These are phyloP conservation scores for Ophioceras dolichostomum DNA, from an alignment of 2,329 filamentous ascomycete species.

Conservation along the genomic window DNA sequence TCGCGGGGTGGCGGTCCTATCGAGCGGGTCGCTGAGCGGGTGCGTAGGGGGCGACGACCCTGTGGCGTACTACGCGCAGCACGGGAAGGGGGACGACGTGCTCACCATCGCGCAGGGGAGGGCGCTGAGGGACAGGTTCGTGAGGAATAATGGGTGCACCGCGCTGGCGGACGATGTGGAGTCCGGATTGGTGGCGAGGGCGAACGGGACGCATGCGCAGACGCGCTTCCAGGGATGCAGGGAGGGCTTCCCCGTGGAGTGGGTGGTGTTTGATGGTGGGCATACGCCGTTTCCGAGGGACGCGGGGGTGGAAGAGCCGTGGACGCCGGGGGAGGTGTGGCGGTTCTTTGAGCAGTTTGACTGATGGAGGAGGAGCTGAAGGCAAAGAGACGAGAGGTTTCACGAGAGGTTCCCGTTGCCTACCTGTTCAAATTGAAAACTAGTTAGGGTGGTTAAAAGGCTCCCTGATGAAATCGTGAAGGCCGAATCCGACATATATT, in stretches of 20 bases:
- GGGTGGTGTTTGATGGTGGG: constrained; percentile 18
- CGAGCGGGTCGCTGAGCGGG: constrained; percentile 1
- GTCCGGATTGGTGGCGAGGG: not conserved
- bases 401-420: too few relatives aligned
- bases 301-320: constrained; percentile 14
- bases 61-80: not conserved
- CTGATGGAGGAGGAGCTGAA: too few relatives aligned
- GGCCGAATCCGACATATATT: too few relatives aligned
- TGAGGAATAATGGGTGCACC: constrained; percentile 22
- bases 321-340: not conserved
- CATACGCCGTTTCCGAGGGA: constrained; percentile 8
- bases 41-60: constrained; percentile 1
- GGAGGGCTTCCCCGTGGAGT: constrained; percentile 18
- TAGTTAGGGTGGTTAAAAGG: too few relatives aligned
- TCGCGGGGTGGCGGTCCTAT: constrained; percentile 18
- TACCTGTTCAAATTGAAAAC: too few relatives aligned
- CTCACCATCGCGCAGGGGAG: constrained; percentile 18
- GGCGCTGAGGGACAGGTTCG: constrained; percentile 21
- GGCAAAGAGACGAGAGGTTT: too few relatives aligned
- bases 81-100: constrained; percentile 16
- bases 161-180: constrained; percentile 10
- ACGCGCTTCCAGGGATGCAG: constrained; percentile 15
- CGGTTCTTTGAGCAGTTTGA: not conserved
- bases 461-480: too few relatives aligned
- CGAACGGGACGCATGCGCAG: constrained; percentile 9